A percentile compares a stretch with the other conserved stretches of the same genome.
phyloP scores from a whole-genome alignment of 163 green algal genomes.

The Chloromonas sp. region DNA sequence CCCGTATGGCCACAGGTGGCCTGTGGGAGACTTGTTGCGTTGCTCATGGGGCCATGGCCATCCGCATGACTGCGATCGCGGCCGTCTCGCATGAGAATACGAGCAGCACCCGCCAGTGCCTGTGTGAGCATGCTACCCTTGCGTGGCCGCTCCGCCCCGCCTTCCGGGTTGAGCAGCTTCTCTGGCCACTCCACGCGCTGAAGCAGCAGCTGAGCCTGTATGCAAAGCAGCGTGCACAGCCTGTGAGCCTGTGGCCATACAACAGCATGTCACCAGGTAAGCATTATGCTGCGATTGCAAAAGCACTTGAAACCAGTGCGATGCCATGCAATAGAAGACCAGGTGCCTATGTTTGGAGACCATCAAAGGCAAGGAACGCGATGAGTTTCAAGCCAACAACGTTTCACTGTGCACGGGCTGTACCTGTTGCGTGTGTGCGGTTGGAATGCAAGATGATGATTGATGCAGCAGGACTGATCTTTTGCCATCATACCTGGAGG shows the following conservation, averaged over 20 bases:
- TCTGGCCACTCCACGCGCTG: constrained; percentile 39
- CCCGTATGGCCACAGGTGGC: too few relatives aligned
- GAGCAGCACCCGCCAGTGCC: neutral
- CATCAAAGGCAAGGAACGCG: neutral
- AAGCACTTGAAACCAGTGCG: neutral
- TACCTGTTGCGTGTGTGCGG: too few relatives aligned
- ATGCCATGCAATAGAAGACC: neutral
- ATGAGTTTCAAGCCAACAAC: neutral
- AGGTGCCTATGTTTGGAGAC: neutral
- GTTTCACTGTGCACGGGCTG: too few relatives aligned
- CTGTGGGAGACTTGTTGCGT: too few relatives aligned
- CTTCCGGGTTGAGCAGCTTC: constrained; percentile 16
- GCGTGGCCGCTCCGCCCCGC: neutral
- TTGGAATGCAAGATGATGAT: too few relatives aligned
- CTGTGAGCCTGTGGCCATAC: neutral
- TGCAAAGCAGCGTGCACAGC: neutral
- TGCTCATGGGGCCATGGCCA: too few relatives aligned
- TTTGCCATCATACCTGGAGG: constrained; percentile 37
- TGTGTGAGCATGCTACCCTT: neutral
- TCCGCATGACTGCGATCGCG: too few relatives aligned
- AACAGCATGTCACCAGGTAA: constrained; percentile 4
- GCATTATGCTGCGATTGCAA: neutral
- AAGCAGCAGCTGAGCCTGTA: constrained; percentile 41
- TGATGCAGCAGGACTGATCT: too few relatives aligned
- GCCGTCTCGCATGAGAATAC: neutral